phyloP scores from a whole-genome alignment of 805 yeast genomes.

The Spathaspora sp. region DNA sequence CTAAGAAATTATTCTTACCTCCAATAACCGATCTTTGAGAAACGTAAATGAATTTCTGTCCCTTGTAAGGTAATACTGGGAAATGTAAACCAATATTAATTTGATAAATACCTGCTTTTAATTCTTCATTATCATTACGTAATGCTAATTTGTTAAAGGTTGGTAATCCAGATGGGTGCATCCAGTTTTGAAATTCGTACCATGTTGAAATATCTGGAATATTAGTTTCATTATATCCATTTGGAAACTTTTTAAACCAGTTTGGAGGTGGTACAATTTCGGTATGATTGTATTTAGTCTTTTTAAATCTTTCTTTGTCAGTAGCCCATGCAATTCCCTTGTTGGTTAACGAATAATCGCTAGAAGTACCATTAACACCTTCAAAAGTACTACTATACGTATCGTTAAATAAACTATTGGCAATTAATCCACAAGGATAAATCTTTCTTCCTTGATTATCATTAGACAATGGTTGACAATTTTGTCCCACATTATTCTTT shows the following conservation, averaged over 20 bases:
- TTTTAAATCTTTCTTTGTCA: conserved; percentile 36
- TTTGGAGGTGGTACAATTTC: conserved; percentile 45
- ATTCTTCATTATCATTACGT: conserved; percentile 54
- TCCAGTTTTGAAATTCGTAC: conserved; percentile 46
- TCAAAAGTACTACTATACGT: conserved; percentile 41
- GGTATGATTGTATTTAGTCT: conserved; percentile 33
- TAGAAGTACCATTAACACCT: conserved; percentile 34
- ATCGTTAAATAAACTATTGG: conserved; percentile 77
- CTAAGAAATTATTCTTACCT: conserved; percentile 71
- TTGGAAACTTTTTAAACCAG: conserved; percentile 40
- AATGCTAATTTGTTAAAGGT: conserved; percentile 48
- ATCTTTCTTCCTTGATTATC: conserved; percentile 45
- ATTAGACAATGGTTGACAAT: conserved; percentile 39
- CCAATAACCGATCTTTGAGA: conserved; percentile 73
- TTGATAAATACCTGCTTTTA: conserved; percentile 60
- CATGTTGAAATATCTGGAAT: conserved; percentile 42
- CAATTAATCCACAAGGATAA: conserved; percentile 84
- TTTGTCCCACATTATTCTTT: conserved; percentile 41
- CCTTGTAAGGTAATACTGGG: conserved; percentile 69
- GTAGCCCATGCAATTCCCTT: conserved; percentile 41
- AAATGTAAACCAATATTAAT: conserved; percentile 68
- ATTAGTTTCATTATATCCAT: conserved; percentile 40
- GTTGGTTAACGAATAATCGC: conserved; percentile 31
- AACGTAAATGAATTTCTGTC: conserved; percentile 62
- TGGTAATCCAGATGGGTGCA: conserved; percentile 41